phyloP scores from a whole-genome alignment of 495 filamentous ascomycete species.

The Penicillium cinerascens region DNA sequence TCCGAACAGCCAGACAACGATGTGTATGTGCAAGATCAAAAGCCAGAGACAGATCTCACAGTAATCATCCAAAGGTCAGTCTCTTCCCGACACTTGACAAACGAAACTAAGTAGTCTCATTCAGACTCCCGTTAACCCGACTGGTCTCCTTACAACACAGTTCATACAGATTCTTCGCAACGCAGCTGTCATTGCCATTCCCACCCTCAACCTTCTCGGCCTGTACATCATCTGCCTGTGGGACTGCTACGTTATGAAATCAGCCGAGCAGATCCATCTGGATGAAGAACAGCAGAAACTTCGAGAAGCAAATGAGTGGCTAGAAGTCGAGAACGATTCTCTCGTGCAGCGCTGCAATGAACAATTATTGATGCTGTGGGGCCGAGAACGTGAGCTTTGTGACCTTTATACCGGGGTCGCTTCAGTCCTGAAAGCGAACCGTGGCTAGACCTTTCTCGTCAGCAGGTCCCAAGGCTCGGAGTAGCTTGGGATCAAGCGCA shows the following conservation, averaged over 20 bases:
- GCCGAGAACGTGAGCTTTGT: background rate
- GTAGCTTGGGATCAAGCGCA: too few relatives aligned
- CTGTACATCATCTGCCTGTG: background rate
- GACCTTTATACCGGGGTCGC: too few relatives aligned
- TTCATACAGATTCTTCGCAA: too few relatives aligned
- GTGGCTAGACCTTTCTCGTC: too few relatives aligned
- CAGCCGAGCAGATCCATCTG: background rate
- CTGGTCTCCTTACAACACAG: background rate
- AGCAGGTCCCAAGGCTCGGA: too few relatives aligned
- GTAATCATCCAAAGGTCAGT: too few relatives aligned
- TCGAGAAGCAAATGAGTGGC: background rate
- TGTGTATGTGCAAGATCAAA: too few relatives aligned
- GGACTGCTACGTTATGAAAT: background rate
- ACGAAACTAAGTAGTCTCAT: background rate
- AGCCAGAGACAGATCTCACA: too few relatives aligned
- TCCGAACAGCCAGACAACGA: too few relatives aligned
- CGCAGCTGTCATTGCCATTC: background rate
- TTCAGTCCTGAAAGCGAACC: too few relatives aligned
- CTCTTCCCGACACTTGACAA: too few relatives aligned
- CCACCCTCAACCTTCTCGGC: background rate
- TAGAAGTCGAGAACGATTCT: background rate
- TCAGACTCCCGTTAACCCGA: background rate
- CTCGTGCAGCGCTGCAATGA: constrained; percentile 2
- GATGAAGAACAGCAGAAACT: constrained; percentile 1
- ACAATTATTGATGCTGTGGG: background rate